Evolutionary conservation across 768 basidiomycete genomes (phyloP).

Genomic region (Stropharia rugosoannulata): DNA sequence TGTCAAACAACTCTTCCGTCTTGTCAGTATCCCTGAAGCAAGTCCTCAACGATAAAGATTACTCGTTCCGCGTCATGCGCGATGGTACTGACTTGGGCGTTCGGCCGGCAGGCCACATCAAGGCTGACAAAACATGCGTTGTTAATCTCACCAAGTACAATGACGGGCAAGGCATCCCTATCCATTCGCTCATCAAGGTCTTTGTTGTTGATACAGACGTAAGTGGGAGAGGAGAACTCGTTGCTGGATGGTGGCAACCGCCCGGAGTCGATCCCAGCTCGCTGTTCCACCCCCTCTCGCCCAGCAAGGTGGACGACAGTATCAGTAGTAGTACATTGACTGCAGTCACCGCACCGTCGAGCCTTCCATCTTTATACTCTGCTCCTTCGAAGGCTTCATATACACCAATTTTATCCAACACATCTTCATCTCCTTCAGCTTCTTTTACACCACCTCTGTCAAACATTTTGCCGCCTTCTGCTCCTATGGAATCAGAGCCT

Average conservation of each 20-base stretch:
- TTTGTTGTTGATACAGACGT: constrained; percentile 1
- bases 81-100: background rate
- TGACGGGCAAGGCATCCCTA: background rate
- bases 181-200: constrained; percentile 1
- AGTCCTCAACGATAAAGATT: constrained; percentile 3
- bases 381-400: background rate
- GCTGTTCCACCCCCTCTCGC: background rate
- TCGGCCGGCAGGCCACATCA: background rate
- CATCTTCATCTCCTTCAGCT: too few relatives aligned
- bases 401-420: background rate
- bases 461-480: too few relatives aligned
- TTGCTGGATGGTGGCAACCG: constrained; percentile 4
- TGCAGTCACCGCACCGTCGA: background rate
- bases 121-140: background rate
- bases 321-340: background rate
- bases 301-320: background rate
- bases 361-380: background rate
- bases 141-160: background rate
- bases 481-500: background rate
- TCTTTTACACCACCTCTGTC: too few relatives aligned
- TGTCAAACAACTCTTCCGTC: background rate
- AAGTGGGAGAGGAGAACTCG: background rate
- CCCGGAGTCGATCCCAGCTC: background rate
- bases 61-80: background rate
- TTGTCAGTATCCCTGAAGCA: background rate